Percentiles rank a stretch among this genome's conserved stretches.
Evolutionary conservation across 805 yeast genomes (phyloP).

Genomic region (Pichia cabralensis): DNA sequence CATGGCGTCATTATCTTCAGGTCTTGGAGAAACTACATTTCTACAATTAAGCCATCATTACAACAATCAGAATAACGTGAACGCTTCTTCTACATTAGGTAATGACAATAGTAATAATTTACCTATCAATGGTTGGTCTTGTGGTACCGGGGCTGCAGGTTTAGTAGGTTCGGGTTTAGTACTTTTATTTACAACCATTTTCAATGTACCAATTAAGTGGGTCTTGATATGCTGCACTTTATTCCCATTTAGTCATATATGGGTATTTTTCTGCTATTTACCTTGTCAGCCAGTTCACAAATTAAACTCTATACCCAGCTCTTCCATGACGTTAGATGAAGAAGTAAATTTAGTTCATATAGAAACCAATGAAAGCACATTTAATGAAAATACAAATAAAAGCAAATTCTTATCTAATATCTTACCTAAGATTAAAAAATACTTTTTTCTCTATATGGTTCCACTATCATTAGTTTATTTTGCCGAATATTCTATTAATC

Average conservation of each 20-base stretch:
- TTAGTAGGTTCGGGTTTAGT: constrained; percentile 68
- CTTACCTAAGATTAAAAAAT: too few relatives aligned
- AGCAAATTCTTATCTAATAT: too few relatives aligned
- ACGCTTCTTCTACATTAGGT: too few relatives aligned
- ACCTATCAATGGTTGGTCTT: constrained; percentile 81
- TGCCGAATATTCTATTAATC: constrained; percentile 83
- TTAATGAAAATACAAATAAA: too few relatives aligned
- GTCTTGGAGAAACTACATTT: constrained; percentile 85
- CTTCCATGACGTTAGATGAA: too few relatives aligned
- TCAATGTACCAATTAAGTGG: constrained; percentile 42
- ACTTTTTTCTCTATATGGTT: constrained; percentile 61
- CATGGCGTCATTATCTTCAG: constrained; percentile 76
- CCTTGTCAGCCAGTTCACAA: too few relatives aligned
- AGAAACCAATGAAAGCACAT: too few relatives aligned
- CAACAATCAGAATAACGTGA: constrained; percentile 22
- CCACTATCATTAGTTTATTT: constrained; percentile 79
- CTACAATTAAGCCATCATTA: constrained; percentile 78
- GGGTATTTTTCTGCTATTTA: constrained; percentile 20
- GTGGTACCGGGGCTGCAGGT: constrained; percentile 97
- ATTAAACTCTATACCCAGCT: too few relatives aligned
- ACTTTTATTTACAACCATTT: constrained; percentile 60
- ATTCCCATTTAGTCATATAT: constrained; percentile 22
- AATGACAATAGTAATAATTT: too few relatives aligned
- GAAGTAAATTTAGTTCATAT: too few relatives aligned
- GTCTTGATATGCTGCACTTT: constrained; percentile 49